Evolutionary conservation across 257 asterid species (phyloP), one percentile per base, ranked within the genome.

Genomic region (Eucommia ulmoides): DNA sequence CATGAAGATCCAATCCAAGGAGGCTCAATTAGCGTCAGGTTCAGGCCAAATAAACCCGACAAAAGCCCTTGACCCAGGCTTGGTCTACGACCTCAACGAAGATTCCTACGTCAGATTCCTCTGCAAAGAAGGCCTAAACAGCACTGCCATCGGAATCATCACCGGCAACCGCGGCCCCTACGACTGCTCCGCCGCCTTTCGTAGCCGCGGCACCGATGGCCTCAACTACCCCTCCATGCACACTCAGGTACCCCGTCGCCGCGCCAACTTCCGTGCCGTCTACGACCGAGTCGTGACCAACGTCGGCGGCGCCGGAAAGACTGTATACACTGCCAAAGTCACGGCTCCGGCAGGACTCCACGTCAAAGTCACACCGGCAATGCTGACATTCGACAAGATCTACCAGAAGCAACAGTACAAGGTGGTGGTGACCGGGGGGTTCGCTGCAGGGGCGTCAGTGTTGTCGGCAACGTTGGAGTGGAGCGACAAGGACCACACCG

Each of bases 201-300:
- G 20, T 15, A 67, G 73, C 0, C 58, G 42, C 21, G 96, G 93
- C 19, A 24, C 68, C 0, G 96, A 85, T 7, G 85, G 85, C 22
- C 72, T 85, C 29, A 82, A 82, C 65, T 85, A 82, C 35, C 94
- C 94, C 1, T 66, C 94, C 1, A 72, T 88, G 33, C 71, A 84
- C 59, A 26, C 66, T 8, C 80, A 73, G 51, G 66, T 81, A 29
- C 19, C 51, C 22, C 19, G 56, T 6, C 24, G 29, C 2, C 53
- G 59, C 22, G 8, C 72, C 2, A 33, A 38, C 18, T 24, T 84
- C 58, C 70, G 82, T 0, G 95, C 69, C n/a, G 73, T 67, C 7
- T 84, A 69, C 10, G 58, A 68, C 26, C 75, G 97, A 15, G 42
- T 65, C 1, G 89, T 81, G 10, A 88, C 86, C 0, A 68, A 74